A percentile compares a stretch with the other conserved stretches of the same genome.
Evolutionary conservation across 768 basidiomycete species (phyloP).

Genomic region (Psilocybe tampanensis): DNA sequence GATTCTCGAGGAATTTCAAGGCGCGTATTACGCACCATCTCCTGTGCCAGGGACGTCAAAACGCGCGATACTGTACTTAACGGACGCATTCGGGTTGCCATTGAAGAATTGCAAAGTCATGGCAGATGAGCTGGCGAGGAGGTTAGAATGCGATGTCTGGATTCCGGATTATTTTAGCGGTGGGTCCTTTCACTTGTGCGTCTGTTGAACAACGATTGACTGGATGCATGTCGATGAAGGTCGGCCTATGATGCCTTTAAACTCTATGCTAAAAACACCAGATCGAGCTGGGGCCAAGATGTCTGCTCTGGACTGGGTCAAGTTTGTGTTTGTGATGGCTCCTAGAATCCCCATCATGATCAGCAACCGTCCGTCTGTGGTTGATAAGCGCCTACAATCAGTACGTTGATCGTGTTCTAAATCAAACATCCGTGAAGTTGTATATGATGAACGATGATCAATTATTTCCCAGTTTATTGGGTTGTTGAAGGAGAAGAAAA

Average conservation of each 20-base stretch:
- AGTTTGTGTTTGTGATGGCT: slow-evolving; percentile 21
- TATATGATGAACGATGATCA: too few species aligned
- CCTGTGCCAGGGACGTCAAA: slow-evolving; percentile 25
- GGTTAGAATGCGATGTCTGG: slow-evolving; percentile 61
- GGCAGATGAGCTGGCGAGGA: slow-evolving; percentile 53
- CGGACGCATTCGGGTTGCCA: slow-evolving; percentile 58
- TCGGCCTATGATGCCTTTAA: slow-evolving; percentile 28
- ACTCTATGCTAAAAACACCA: slow-evolving; percentile 26
- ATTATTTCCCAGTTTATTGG: slow-evolving; percentile 45
- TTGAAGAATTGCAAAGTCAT: slow-evolving; percentile 57
- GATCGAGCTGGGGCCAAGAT: slow-evolving; percentile 35
- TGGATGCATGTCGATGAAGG: slow-evolving; percentile 19
- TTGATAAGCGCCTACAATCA: slow-evolving; percentile 31
- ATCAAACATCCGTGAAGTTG: too few species aligned
- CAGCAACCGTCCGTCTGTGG: slow-evolving; percentile 33
- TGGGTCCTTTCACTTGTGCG: slow-evolving; percentile 13
- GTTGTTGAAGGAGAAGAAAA: slow-evolving; percentile 37
- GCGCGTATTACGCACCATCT: slow-evolving; percentile 40
- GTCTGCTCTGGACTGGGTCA: slow-evolving; percentile 28
- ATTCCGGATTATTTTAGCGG: slow-evolving; percentile 64
- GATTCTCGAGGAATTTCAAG: slow-evolving; percentile 35
- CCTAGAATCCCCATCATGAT: slow-evolving; percentile 31
- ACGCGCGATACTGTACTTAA: slow-evolving; percentile 52
- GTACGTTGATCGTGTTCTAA: slow-evolving; percentile 27
- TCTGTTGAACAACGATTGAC: not conserved